phyloP scores from a whole-genome alignment of 129 eudicot species.

The Pulicaria dysenterica region DNA sequence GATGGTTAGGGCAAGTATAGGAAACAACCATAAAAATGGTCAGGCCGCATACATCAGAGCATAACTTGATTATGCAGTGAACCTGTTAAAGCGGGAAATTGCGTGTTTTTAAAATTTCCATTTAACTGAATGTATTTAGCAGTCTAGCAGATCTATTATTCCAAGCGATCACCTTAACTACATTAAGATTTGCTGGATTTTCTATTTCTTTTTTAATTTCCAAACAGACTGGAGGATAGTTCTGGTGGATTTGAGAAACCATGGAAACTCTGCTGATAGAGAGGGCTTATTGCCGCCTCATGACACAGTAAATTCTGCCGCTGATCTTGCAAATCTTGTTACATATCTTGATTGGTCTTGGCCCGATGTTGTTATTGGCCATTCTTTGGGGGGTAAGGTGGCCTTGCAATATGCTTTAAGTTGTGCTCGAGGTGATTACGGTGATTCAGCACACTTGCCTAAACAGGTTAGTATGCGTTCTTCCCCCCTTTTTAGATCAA shows the following conservation, averaged over 20 bases:
- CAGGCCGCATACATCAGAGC: no score
- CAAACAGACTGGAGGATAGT: conserved; percentile 83
- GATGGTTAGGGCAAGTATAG: no score
- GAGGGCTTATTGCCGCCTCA: conserved; percentile 67
- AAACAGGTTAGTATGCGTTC: conserved; percentile 54
- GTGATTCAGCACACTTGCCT: conserved; percentile 60
- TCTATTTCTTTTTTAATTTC: no score
- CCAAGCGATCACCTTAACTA: no score
- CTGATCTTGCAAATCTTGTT: conserved; percentile 75
- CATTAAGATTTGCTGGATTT: no score
- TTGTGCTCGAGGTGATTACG: conserved; percentile 81
- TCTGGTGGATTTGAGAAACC: conserved; percentile 89
- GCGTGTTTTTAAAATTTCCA: no score
- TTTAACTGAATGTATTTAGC: no score
- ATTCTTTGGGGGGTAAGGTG: conserved; percentile 97
- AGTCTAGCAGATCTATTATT: no score
- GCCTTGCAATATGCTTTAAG: conserved; percentile 79
- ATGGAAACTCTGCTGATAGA: conserved; percentile 76
- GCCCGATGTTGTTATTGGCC: conserved; percentile 96
- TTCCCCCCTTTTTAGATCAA: no score
- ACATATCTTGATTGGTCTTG: conserved; percentile 67
- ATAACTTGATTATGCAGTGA: no score
- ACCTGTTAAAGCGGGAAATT: no score
- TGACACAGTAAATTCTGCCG: conserved; percentile 73
- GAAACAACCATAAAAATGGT: no score